These are phyloP conservation scores for Tricholoma terreum DNA, from an alignment of 768 basidiomycete species.

Conservation along the genomic window DNA sequence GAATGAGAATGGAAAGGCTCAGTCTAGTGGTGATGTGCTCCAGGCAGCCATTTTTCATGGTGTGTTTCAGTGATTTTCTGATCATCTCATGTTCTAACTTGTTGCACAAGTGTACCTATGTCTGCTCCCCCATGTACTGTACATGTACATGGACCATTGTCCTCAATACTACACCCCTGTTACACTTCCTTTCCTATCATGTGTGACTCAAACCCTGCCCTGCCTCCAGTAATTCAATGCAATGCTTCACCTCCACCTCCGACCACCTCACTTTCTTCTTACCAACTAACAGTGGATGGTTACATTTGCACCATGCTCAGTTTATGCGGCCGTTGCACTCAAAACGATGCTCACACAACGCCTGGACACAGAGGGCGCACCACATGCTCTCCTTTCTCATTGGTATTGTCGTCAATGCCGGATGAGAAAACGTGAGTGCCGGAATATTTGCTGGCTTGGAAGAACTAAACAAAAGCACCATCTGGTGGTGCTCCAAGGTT, in stretches of 20 bases:
- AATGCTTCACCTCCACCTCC: background rate
- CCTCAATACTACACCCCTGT: background rate
- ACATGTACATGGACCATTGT: background rate
- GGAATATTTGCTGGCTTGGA: background rate
- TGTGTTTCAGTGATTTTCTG: background rate
- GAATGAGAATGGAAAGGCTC: too few species aligned
- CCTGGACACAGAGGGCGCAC: background rate
- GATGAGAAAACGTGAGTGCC: conserved; percentile 1
- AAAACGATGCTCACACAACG: background rate
- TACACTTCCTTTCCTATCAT: background rate
- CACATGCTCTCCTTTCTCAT: background rate
- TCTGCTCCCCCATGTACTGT: background rate
- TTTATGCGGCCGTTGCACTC: background rate
- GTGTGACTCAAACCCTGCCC: background rate
- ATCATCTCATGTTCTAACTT: background rate
- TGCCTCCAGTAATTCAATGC: background rate
- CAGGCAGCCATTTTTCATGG: background rate
- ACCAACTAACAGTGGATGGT: background rate
- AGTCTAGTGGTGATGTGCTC: background rate
- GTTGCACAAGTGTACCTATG: background rate
- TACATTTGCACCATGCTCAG: background rate
- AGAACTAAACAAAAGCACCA: background rate
- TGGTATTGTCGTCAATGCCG: background rate
- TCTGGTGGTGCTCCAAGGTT: background rate
- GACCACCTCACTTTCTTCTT: background rate